These are phyloP conservation scores for Albatrellus sp. DNA, from an alignment of 1,284 basidiomycete genomes.

Conservation along the genomic window DNA sequence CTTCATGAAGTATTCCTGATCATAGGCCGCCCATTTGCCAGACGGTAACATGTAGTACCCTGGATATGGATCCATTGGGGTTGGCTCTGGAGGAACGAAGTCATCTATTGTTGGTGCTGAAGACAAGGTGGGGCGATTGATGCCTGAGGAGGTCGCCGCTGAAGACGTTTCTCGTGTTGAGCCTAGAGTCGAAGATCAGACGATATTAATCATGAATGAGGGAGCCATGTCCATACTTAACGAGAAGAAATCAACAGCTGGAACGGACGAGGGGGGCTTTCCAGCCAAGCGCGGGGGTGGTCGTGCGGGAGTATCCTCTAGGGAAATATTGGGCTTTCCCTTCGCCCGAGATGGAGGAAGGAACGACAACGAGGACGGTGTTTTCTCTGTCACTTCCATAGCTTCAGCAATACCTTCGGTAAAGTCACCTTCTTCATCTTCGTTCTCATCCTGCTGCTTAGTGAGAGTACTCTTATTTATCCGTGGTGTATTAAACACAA, in stretches of 20 bases:
- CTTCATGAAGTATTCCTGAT: conserved; percentile 61
- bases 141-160: conserved; percentile 13
- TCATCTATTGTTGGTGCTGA: conserved; percentile 60
- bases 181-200: conserved; percentile 6
- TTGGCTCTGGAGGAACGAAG: conserved; percentile 68
- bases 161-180: conserved; percentile 13
- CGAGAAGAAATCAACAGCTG: conserved; percentile 58
- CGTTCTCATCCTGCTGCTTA: conserved; percentile 6
- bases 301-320: conserved; percentile 31
- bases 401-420: neutral
- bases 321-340: conserved; percentile 46
- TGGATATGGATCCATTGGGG: conserved; percentile 67
- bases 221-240: conserved; percentile 20
- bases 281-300: conserved; percentile 18
- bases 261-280: conserved; percentile 19
- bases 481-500: conserved; percentile 37
- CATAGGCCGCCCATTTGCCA: conserved; percentile 70
- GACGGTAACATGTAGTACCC: conserved; percentile 82
- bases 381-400: neutral
- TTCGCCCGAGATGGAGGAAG: conserved; percentile 45
- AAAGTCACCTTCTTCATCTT: conserved; percentile 8
- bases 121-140: conserved; percentile 26
- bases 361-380: conserved; percentile 27
- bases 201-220: conserved; percentile 6
- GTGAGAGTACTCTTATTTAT: neutral